These are phyloP conservation scores for Fusarium nygamai DNA, from an alignment of 2,329 filamentous ascomycete species.

Conservation along the genomic window DNA sequence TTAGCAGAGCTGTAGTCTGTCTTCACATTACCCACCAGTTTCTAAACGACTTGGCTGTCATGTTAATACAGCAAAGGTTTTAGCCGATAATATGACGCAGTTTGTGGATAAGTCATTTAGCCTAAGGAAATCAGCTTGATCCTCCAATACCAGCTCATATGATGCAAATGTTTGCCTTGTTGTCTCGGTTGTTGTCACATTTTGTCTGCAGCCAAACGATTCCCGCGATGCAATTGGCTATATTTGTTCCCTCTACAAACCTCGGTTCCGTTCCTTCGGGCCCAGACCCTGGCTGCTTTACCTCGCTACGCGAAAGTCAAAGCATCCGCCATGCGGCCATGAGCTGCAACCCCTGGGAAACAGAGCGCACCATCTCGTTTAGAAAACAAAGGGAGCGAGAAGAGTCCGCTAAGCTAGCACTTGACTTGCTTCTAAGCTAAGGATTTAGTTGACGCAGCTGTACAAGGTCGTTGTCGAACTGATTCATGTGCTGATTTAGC, in stretches of 20 bases:
- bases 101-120: neutral
- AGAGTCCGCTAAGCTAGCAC: neutral
- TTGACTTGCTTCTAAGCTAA: neutral
- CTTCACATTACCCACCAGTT: neutral
- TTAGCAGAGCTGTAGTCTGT: neutral
- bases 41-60: neutral
- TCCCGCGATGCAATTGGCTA: neutral
- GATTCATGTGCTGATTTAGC: neutral
- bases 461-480: neutral
- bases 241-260: neutral
- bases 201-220: neutral
- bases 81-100: neutral
- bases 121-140: neutral
- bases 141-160: neutral
- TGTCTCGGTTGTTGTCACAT: neutral
- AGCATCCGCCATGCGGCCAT: neutral
- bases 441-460: neutral
- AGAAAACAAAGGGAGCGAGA: neutral
- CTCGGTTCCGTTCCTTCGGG: slow-evolving; percentile 22
- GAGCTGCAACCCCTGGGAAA: neutral
- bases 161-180: neutral
- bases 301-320: neutral
- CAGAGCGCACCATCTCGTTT: neutral
- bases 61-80: neutral
- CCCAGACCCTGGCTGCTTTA: neutral